phyloP scores from a whole-genome alignment of 2,329 filamentous ascomycete genomes.

The Pseudovirgaria hyperparasitica region DNA sequence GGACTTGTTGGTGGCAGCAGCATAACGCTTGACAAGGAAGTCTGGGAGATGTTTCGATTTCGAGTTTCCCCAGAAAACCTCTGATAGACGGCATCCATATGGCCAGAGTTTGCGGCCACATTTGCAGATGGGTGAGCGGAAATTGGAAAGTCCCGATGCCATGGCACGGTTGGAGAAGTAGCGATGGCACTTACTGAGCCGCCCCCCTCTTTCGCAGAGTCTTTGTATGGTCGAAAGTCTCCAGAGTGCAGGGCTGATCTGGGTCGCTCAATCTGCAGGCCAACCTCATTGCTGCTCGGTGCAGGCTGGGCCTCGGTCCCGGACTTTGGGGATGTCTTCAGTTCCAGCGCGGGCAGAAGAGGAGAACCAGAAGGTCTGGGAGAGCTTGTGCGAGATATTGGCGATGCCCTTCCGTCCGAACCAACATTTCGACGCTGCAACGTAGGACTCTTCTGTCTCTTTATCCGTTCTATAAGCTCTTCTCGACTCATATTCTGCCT shows the following conservation, averaged over 20 bases:
- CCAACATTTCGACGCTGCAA: too few species aligned
- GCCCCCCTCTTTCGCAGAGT: conserved; percentile 10
- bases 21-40: conserved; percentile 65
- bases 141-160: conserved; percentile 37
- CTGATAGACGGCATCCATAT: too few species aligned
- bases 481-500: too few species aligned
- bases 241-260: conserved; percentile 57
- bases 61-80: conserved; percentile 23
- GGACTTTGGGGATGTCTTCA: conserved; percentile 22
- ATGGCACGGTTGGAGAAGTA: conserved; percentile 45
- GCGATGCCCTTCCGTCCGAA: too few species aligned
- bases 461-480: conserved; percentile 73
- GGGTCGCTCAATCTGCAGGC: conserved; percentile 61
- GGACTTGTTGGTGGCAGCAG: conserved; percentile 87
- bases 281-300: conserved; percentile 15
- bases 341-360: conserved; percentile 21
- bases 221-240: conserved; percentile 43
- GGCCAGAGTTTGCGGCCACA: too few species aligned
- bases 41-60: conserved; percentile 35
- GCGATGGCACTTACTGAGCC: conserved; percentile 14
- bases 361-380: conserved; percentile 9
- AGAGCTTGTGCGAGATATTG: too few species aligned
- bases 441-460: conserved; percentile 61
- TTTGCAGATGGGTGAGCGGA: conserved; percentile 16
- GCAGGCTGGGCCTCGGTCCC: conserved; percentile 15